A percentile compares a stretch with the other conserved stretches of the same genome.
Evolutionary conservation across 2,329 filamentous ascomycete species (phyloP).

Genomic region (Teratosphaeria viscida): DNA sequence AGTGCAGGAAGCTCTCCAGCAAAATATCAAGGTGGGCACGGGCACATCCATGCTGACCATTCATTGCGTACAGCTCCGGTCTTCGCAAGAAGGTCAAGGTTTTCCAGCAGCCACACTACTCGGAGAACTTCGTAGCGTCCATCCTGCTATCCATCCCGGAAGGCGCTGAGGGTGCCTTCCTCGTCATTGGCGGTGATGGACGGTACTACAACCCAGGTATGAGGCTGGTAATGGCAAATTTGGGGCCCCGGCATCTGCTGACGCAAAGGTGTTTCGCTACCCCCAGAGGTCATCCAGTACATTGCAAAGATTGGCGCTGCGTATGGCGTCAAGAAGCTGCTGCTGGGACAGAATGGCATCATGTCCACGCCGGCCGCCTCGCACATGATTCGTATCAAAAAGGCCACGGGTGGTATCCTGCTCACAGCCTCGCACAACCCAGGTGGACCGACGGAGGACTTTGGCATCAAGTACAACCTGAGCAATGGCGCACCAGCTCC

Average conservation of each 20-base stretch:
- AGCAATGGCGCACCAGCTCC: conserved; percentile 91
- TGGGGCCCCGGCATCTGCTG: not conserved
- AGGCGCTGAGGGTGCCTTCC: conserved; percentile 73
- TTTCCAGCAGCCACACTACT: conserved; percentile 92
- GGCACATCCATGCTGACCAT: not conserved
- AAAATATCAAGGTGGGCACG: conserved; percentile 7
- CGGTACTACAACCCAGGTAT: conserved; percentile 76
- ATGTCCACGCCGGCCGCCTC: conserved; percentile 92
- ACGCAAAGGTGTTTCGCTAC: not conserved
- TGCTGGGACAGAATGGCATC: conserved; percentile 93
- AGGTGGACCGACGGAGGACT: conserved; percentile 92
- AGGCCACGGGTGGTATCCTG: conserved; percentile 92
- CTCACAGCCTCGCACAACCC: conserved; percentile 97
- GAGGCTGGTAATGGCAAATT: not conserved
- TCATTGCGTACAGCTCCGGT: conserved; percentile 57
- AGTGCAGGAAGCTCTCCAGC: conserved; percentile 34
- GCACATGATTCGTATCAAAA: conserved; percentile 87
- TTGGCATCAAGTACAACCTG: conserved; percentile 99
- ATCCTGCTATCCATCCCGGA: conserved; percentile 95
- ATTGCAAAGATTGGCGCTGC: conserved; percentile 96
- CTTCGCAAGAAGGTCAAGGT: conserved; percentile 98
- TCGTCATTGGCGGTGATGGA: conserved; percentile 96
- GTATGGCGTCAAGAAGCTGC: conserved; percentile 96
- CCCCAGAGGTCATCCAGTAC: conserved; percentile 72
- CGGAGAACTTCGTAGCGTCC: conserved; percentile 87